Conservation (phyloP, 352 stramenopile species). For the Thraustochytrium sp. region DNA sequence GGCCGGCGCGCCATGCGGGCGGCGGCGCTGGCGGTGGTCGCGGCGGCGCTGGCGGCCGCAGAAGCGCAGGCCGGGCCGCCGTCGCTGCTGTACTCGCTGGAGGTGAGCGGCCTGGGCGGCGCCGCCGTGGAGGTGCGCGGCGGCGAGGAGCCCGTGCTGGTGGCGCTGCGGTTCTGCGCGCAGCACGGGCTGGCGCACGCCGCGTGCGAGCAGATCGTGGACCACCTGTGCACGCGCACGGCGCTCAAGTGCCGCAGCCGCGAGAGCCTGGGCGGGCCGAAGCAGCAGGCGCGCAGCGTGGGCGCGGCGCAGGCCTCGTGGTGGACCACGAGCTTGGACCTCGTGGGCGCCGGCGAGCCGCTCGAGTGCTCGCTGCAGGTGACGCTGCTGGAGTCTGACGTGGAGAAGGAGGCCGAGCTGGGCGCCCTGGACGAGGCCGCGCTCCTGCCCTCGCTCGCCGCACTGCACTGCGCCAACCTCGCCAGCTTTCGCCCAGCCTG, state of each 20-base stretch:
- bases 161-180: neutral
- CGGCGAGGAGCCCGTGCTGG: constrained; percentile 8
- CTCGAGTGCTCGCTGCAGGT: neutral
- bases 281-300: neutral
- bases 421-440: neutral
- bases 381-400: neutral
- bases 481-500: neutral
- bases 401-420: neutral
- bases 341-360: neutral
- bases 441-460: neutral
- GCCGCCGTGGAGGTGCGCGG: neutral
- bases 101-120: neutral
- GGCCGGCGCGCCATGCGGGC: neutral
- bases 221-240: neutral
- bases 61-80: neutral
- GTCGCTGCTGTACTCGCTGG: constrained; percentile 5
- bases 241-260: neutral
- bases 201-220: neutral
- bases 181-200: neutral
- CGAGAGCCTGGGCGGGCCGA: neutral
- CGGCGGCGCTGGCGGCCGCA: neutral
- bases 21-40: neutral
- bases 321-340: constrained; percentile 17
- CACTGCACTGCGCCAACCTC: constrained; percentile 22
- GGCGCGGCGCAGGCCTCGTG: neutral